Evolutionary conservation across 768 basidiomycete species (phyloP).

Genomic region (Pholiota conissans): DNA sequence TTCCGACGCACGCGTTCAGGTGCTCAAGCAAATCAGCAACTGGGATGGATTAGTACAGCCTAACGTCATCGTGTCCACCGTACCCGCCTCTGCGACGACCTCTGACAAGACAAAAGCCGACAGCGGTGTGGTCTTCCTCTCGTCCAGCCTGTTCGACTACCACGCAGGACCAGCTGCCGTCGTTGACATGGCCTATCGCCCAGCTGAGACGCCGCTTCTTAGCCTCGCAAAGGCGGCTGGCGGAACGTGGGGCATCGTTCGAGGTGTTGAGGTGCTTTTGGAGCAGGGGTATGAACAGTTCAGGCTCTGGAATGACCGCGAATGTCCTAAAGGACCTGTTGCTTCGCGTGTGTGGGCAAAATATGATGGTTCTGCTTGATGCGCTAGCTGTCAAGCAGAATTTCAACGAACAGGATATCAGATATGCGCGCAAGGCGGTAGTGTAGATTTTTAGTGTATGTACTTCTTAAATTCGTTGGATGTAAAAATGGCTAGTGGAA

Average conservation of each 20-base stretch:
- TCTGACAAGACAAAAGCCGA: slow-evolving; percentile 21
- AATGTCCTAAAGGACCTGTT: slow-evolving; percentile 43
- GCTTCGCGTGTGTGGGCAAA: slow-evolving; percentile 23
- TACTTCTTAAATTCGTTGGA: too few species aligned
- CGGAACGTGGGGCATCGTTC: slow-evolving; percentile 66
- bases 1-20: slow-evolving; percentile 58
- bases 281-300: slow-evolving; percentile 91
- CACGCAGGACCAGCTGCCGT: slow-evolving; percentile 58
- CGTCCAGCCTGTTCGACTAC: slow-evolving; percentile 56
- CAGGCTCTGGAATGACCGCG: slow-evolving; percentile 75
- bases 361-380: slow-evolving; percentile 20
- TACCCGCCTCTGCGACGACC: slow-evolving; percentile 70
- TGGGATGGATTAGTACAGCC: slow-evolving; percentile 54
- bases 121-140: slow-evolving; percentile 47
- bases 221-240: slow-evolving; percentile 55
- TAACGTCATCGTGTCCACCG: slow-evolving; percentile 83
- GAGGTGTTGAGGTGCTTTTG: slow-evolving; percentile 81
- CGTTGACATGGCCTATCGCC: slow-evolving; percentile 95
- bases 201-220: slow-evolving; percentile 80
- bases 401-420: too few species aligned
- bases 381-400: too few species aligned
- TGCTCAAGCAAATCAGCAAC: slow-evolving; percentile 56
- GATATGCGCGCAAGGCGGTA: neutral
- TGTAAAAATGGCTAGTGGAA: too few species aligned
- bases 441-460: neutral